Conservation (phyloP, 768 basidiomycete genomes). For the Rhizopogon roseolus region DNA sequence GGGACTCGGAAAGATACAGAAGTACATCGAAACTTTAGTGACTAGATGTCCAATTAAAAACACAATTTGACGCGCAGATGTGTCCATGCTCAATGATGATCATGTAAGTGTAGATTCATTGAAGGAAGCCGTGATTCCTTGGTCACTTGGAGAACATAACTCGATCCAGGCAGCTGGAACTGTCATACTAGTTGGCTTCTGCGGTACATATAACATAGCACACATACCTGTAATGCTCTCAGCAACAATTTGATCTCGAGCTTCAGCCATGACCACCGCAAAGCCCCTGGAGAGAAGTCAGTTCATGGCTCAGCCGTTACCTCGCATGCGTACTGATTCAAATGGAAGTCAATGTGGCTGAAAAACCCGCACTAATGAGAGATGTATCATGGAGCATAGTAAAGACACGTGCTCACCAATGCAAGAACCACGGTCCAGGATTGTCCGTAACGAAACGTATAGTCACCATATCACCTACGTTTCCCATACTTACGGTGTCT, state of each 20-base stretch:
- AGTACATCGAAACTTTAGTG: not conserved
- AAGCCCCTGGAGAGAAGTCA: conserved; percentile 20
- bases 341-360: conserved; percentile 29
- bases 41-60: not conserved
- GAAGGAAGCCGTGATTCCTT: not conserved
- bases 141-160: conserved; percentile 9
- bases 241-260: conserved; percentile 9
- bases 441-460: conserved; percentile 64
- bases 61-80: not conserved
- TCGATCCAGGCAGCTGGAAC: conserved; percentile 15
- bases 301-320: not conserved
- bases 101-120: not conserved
- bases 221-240: conserved; percentile 13
- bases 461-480: conserved; percentile 38
- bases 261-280: conserved; percentile 26
- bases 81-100: not conserved
- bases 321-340: conserved; percentile 14
- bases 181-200: not conserved
- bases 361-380: not conserved
- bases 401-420: conserved; percentile 23
- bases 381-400: not conserved
- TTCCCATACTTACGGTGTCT: conserved; percentile 30
- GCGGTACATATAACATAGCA: not conserved
- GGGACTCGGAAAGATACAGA: not conserved
- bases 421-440: conserved; percentile 56